Conservation (phyloP, 345 rosid species). For the Nephelium lappaceum region DNA sequence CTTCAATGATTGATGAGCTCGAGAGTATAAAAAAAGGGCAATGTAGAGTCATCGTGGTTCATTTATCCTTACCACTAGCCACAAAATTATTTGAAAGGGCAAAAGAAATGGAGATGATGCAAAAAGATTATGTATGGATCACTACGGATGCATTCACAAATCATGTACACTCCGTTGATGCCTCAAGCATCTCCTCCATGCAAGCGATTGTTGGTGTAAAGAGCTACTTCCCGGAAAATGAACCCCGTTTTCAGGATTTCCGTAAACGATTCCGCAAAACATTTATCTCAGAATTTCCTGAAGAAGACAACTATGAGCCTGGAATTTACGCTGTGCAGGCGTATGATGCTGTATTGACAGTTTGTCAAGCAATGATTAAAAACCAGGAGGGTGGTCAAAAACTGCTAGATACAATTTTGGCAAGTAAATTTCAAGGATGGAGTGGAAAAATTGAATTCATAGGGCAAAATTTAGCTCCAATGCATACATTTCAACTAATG, state of each 20-base stretch:
- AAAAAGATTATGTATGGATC: constrained; percentile 38
- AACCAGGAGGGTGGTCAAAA: not conserved
- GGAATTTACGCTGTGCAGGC: constrained; percentile 30
- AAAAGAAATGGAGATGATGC: constrained; percentile 31
- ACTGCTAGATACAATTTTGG: constrained; percentile 6
- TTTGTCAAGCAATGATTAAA: constrained; percentile 20
- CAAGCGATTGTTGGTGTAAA: constrained; percentile 30
- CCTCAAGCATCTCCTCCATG: constrained; percentile 23
- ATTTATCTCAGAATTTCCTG: constrained; percentile 19
- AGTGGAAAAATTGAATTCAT: constrained; percentile 19
- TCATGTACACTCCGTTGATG: constrained; percentile 15
- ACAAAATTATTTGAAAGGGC: constrained; percentile 21
- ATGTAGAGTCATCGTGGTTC: constrained; percentile 37
- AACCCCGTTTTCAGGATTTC: not conserved
- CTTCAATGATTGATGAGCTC: constrained; percentile 12
- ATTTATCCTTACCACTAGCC: constrained; percentile 16
- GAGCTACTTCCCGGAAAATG: constrained; percentile 10
- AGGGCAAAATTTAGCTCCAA: not conserved
- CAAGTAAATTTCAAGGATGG: constrained; percentile 12
- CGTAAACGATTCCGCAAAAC: constrained; percentile 11
- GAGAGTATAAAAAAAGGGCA: constrained; percentile 12
- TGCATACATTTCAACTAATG: constrained; percentile 16
- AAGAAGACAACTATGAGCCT: constrained; percentile 24
- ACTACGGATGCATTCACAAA: constrained; percentile 27
- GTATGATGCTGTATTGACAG: constrained; percentile 24